Conservation (phyloP, 1,284 basidiomycete species). For the Cutaneotrichosporon sp. region DNA sequence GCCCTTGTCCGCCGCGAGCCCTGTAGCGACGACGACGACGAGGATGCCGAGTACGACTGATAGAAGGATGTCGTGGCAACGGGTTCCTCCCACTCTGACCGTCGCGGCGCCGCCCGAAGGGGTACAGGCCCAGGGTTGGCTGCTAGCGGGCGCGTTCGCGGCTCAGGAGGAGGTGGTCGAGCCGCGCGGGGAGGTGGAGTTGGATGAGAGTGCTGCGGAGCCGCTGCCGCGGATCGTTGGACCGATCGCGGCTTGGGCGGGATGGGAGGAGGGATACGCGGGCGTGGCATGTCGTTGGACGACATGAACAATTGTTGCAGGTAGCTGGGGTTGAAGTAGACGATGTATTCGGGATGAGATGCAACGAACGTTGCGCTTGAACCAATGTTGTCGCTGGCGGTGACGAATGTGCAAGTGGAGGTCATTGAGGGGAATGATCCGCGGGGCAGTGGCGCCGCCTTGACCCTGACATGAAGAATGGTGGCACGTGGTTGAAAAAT, state of each 20-base stretch:
- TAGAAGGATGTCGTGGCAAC: neutral
- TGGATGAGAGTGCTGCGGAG: neutral
- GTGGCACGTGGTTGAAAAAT: too few relatives aligned
- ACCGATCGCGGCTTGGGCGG: neutral
- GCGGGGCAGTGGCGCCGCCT: too few relatives aligned
- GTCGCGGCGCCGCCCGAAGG: neutral
- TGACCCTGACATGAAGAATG: too few relatives aligned
- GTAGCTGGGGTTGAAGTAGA: too few relatives aligned
- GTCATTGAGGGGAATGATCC: too few relatives aligned
- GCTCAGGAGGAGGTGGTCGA: neutral
- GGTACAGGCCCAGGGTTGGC: neutral
- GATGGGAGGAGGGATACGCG: neutral
- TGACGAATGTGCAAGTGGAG: too few relatives aligned
- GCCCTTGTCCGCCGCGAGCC: neutral
- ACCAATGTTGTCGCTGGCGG: too few relatives aligned
- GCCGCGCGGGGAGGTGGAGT: neutral
- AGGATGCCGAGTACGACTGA: neutral
- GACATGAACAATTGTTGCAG: neutral
- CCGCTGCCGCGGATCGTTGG: too few relatives aligned
- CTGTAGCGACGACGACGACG: neutral
- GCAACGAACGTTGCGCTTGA: too few relatives aligned
- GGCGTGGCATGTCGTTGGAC: neutral
- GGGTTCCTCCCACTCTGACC: neutral
- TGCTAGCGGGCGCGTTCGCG: neutral
- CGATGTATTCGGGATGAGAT: too few relatives aligned